Base-by-base conservation (phyloP, 768 basidiomycete species). In the Suillus discolor region DNA sequence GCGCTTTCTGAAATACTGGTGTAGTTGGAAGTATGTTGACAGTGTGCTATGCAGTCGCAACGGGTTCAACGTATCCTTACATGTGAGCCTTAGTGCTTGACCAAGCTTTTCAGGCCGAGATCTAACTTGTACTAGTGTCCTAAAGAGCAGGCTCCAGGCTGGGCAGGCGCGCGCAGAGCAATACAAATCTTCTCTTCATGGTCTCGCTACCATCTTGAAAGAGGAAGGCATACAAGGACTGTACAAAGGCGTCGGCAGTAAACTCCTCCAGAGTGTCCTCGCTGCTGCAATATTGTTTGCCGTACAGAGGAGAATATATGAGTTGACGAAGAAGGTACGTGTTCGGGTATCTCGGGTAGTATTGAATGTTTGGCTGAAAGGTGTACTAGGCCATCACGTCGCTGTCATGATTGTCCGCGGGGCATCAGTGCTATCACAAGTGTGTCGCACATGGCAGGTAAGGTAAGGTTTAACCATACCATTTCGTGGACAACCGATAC, bases 251-350 rank as follows among this genome's bases (percentile, higher is more conserved):
- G 85, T 96, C 34, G 84, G 84, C 16, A 93, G 90, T 72, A 99
- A 99, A 79, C 87, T 99, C 25, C 65, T 92, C 6, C 97, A 98
- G 78, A 94, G 92, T 68, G 93, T 97, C 1, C 82, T 98, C 60
- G 97, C 95, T 9, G 96, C 96, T 18, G 94, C 95, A 7, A 94
- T 99, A 70, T 83, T 99, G 69, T 99, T 99, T 74, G 92, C 90
- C 16, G 87, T 92, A 8, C 97, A 99, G 77, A 85, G 89, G 71
- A 84, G 94, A 68, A 87, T 93, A 63, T 93, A 89, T 65, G 89
- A 92, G 70, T 66, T 89, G n/a, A 88, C 86, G 15, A 92, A 87
- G 72, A 74, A 79, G 79, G 82, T 82, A 49, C 16, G 71, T 65
- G 25, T 60, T 6, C 6, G 20, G 20, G 18, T 42, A 20, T 60